Base-by-base conservation (phyloP, 345 rosid species). In the Boechera retrofracta region DNA sequence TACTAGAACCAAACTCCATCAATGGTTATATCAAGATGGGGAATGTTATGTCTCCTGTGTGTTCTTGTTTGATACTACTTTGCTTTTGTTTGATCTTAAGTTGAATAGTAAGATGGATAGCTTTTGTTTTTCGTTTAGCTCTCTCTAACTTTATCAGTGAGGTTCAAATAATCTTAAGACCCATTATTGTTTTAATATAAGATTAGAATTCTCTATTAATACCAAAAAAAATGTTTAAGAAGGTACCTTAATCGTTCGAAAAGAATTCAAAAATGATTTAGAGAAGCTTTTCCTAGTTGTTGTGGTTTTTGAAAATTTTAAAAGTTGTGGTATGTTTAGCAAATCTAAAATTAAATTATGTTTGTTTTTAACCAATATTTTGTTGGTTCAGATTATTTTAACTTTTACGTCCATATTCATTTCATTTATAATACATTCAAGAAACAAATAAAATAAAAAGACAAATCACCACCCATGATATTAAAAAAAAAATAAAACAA, bases 71-170 rank as follows among this genome's bases (percentile, higher is more conserved):
- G 72, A 70, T 61, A 13, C 55, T 64, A 58, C 12, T 55, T 45
- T 49, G 61, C 15, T 54, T 64, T 48, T 65, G 62, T 44, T 69
- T 69, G 48, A 21, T 69, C 13, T 31, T 9, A 58, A 38, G 74
- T 69, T 69, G 75, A 69, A 76, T 76, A 69, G 75, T 62, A 26
- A 69, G 47, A 69, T 68, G 47, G 38, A 56, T 76, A 42, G 71
- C 64, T 54, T 76, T 69, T 52, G 36, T 60, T 76, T 76, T 59
- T 16, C 9, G 29, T 69, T 77, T 62, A 54, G 52, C 31, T 44
- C 73, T 58, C 71, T 44, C 71, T 45, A 54, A 36, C 71, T 63
- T 76, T 69, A 42, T 69, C 28, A 42, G 64, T 62, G 75, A 39
- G 33, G 65, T 69, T 62, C 70, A 69, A 62, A 77, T 77, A 58